Base-by-base conservation (phyloP, 495 filamentous ascomycete species). In the Ascodesmis nigricans region DNA sequence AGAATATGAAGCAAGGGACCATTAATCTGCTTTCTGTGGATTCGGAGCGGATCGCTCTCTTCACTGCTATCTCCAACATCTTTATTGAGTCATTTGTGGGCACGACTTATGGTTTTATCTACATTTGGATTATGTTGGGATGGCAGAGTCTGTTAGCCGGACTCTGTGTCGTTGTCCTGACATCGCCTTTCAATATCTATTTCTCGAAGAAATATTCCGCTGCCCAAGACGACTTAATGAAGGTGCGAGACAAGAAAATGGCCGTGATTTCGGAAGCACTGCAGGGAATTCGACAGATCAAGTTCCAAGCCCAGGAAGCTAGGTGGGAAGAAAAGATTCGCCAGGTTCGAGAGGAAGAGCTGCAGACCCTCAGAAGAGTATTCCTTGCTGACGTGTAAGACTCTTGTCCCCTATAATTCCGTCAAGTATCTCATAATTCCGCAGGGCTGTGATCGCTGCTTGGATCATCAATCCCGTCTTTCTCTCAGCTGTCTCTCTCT, bases 1-100 rank as follows among this genome's bases (percentile, higher is more conserved):
- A 73, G 29, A 74, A 70, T 39, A 62, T 62, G 46, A 74, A 75
- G 34, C 79, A 83, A 53, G 73, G 71, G 36, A 76, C 70, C 8
- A 70, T 83, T 33, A 90, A 90, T 45, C 58, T 83, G 23, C 69
- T 81, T 15, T 74, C 74, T 4, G 71, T 91, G 5, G 80, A 91
- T 55, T 63, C 67, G 2, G 69, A 70, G 37, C 66, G 80, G 4
- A 62, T 90, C 26, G 63, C 73, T 0, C 73, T 83, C 25, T 79
- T 83, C 43, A 60, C 62, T 15, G 56, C 62, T 4, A 78, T 64
- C 47, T 69, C 69, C 34, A 69, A 69, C 45, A 47, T 73, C n/a
- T 71, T 83, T 38, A 61, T 67, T 2, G 61, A 59, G 9, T 60
- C 59, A 21, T n/a, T 69, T 0, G 56, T 71, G 39, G 71, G 72